Conservation (phyloP, 2,329 filamentous ascomycete species). For the Diplodia intermedia region DNA sequence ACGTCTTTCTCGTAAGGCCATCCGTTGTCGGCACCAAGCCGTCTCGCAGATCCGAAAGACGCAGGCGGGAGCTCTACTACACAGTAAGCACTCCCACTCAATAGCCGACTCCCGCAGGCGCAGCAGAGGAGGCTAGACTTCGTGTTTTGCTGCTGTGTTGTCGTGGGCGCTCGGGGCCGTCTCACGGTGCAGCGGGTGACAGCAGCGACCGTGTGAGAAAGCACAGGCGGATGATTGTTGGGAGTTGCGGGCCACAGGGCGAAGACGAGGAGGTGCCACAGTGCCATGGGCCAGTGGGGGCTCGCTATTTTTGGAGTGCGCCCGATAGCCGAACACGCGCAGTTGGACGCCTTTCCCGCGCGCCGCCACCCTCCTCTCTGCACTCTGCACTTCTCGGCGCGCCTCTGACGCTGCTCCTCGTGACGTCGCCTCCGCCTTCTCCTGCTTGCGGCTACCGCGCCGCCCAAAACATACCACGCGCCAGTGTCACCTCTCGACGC, state of each 20-base stretch:
- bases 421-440: not conserved
- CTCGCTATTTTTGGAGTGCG: slow-evolving; percentile 17
- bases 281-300: not conserved
- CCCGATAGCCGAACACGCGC: slow-evolving; percentile 27
- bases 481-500: slow-evolving; percentile 11
- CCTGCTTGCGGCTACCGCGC: slow-evolving; percentile 9
- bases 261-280: not conserved
- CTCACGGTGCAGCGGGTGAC: slow-evolving; percentile 22
- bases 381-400: not conserved
- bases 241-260: not conserved
- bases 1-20: slow-evolving; percentile 3
- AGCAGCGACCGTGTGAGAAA: not conserved
- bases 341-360: slow-evolving; percentile 16
- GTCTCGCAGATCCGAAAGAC: not conserved
- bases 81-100: not conserved
- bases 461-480: slow-evolving; percentile 11
- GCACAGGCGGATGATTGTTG: slow-evolving; percentile 4
- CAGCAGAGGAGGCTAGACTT: slow-evolving; percentile 3
- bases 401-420: slow-evolving; percentile 16
- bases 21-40: not conserved
- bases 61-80: slow-evolving; percentile 2
- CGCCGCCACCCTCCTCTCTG: not conserved
- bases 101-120: not conserved
- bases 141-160: slow-evolving; percentile 25
- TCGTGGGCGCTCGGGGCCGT: slow-evolving; percentile 5